Evolutionary conservation across 305 asterid genomes (phyloP).

Genomic region (Fraxinus velutina): DNA sequence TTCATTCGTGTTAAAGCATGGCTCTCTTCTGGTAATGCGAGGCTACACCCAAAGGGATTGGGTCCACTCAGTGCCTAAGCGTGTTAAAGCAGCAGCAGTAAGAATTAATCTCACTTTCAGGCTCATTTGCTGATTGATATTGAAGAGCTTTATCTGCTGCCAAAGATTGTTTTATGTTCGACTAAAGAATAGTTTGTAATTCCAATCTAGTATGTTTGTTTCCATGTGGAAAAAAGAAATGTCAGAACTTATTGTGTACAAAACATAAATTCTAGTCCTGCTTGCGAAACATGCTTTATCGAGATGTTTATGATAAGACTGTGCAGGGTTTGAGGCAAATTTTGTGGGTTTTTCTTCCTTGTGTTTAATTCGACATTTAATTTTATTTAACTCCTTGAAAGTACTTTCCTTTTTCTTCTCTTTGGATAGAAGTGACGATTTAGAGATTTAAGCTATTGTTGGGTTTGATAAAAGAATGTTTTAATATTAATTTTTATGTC

Average conservation of each 20-base stretch:
- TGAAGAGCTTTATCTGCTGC: neutral
- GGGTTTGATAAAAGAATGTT: neutral
- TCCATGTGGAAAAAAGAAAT: neutral
- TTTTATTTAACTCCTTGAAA: neutral
- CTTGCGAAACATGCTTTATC: neutral
- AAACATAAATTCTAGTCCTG: neutral
- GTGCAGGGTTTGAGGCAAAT: neutral
- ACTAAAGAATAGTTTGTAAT: neutral
- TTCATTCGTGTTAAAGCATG: constrained; percentile 66
- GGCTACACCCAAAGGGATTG: constrained; percentile 90
- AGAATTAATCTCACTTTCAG: constrained; percentile 92
- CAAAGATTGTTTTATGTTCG: neutral
- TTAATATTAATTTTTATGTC: neutral
- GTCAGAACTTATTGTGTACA: neutral
- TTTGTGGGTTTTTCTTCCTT: neutral
- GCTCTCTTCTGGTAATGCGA: constrained; percentile 84
- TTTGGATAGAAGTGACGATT: neutral
- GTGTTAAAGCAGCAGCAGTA: constrained; percentile 60
- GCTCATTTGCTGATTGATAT: constrained; percentile 38
- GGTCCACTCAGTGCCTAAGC: constrained; percentile 94
- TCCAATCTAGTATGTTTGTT: neutral
- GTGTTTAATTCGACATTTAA: neutral
- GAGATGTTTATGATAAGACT: neutral
- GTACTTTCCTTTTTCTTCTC: neutral
- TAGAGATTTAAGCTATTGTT: neutral